Percentiles rank a stretch among this genome's conserved stretches.
Conservation (phyloP, 106 monocot genomes). For the Hemerocallis citrina region DNA sequence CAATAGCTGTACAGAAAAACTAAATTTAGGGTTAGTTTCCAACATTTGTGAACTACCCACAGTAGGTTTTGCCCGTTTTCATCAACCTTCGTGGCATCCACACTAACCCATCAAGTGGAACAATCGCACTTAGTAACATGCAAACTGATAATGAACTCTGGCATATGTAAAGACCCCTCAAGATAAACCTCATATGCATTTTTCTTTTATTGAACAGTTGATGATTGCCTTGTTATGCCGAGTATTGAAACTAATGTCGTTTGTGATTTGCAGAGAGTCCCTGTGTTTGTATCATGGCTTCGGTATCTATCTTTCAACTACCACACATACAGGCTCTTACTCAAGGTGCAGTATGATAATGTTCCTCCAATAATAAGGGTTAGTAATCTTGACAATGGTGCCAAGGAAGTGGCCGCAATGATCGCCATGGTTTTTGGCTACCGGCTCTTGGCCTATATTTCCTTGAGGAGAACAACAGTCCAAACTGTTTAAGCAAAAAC, state of each 20-base stretch:
- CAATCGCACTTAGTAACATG: no score
- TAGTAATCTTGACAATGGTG: constrained; percentile 31
- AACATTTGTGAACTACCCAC: no score
- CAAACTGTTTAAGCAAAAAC: constrained; percentile 13
- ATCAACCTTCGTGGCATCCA: no score
- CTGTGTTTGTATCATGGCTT: constrained; percentile 77
- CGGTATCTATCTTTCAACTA: constrained; percentile 83
- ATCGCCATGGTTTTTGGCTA: constrained; percentile 70
- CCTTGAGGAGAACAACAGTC: constrained; percentile 41
- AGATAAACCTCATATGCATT: no score
- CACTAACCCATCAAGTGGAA: no score
- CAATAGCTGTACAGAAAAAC: no score
- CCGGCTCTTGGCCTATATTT: constrained; percentile 61
- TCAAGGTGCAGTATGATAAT: constrained; percentile 72
- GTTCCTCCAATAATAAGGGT: constrained; percentile 34
- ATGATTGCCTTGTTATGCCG: background rate
- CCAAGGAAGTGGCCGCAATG: constrained; percentile 46
- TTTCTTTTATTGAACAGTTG: background rate
- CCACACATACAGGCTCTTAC: constrained; percentile 79
- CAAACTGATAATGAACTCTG: no score
- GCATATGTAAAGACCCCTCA: no score
- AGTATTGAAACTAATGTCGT: background rate
- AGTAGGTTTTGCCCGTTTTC: no score
- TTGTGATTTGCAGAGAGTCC: constrained; percentile 54
- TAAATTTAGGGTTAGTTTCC: no score